Percentiles rank a stretch among this genome's conserved stretches.
Evolutionary conservation across 2,329 filamentous ascomycete genomes (phyloP).

Genomic region (Beauveria sp.): DNA sequence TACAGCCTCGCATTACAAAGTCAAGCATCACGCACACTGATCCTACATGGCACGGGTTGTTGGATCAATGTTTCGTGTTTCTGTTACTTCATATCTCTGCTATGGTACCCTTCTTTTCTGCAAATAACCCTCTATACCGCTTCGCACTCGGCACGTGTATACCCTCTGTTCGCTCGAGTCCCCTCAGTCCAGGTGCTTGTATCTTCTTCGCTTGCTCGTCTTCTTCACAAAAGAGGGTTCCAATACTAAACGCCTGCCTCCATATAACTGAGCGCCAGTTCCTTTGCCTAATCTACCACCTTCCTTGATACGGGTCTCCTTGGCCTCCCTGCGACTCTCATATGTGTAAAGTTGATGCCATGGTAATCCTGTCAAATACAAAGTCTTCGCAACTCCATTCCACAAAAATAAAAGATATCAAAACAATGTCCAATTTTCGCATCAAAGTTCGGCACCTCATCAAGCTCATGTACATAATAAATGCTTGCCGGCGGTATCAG

Average conservation of each 20-base stretch:
- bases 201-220: background rate
- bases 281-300: conserved; percentile 2
- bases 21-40: background rate
- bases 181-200: background rate
- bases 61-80: conserved; percentile 12
- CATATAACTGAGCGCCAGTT: conserved; percentile 10
- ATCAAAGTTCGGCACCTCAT: conserved; percentile 1
- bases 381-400: conserved; percentile 8
- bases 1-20: background rate
- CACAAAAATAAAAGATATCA: conserved; percentile 8
- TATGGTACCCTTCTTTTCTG: background rate
- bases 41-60: background rate
- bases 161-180: background rate
- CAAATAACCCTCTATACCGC: conserved; percentile 11
- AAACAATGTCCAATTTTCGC: conserved; percentile 11
- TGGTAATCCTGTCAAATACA: conserved; percentile 9
- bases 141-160: background rate
- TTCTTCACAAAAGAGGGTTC: background rate
- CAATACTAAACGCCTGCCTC: conserved; percentile 8
- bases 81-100: conserved; percentile 11
- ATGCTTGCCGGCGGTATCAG: background rate
- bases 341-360: conserved; percentile 1
- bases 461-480: conserved; percentile 1
- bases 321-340: conserved; percentile 3
- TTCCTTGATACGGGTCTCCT: background rate